Base-by-base conservation (phyloP, 306 rosid species). In the Fagus crenata region DNA sequence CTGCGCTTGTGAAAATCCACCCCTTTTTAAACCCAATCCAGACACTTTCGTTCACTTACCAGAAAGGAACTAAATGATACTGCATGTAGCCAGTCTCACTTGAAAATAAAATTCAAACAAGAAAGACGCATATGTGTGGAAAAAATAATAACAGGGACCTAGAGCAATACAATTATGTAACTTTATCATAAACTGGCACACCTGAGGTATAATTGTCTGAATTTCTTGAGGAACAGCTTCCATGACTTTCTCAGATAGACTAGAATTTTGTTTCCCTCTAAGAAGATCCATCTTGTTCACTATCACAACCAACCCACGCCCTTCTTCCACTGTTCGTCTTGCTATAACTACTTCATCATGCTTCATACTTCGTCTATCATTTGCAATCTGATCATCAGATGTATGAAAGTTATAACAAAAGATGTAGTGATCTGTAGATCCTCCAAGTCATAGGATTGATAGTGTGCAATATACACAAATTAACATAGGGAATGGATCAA, bases 221-320 rank as follows among this genome's bases (percentile, higher is more conserved):
- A 95, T 92, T 90, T 95, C 97, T 78, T 80, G 81, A 41, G 93
- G 90, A 81, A 92, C 97, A 81, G 83, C 85, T 82, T 92, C 97
- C 91, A 92, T 69, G 65, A 95, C 89, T 81, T 89, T 88, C 77
- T 86, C 86, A 76, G 71, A 88, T 43, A 85, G 80, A 69, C 53
- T 78, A 68, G 85, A 75, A 73, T 86, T 82, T 32, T 78, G 9
- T 80, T 75, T 88, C 31, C 91, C 92, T 73, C 92, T 92, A 41
- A 92, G 84, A 80, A 92, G 95, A 82, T 95, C 96, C 98, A 95
- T 92, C 87, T 95, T 95, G 91, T 95, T 95, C 84, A 95, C 98
- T 82, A 95, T 89, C 83, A 95, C 93, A 82, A 95, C 96, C 85
- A 95, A 84, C 55, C 97, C 98, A 32, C 98, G 97, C 33, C 96